Evolutionary conservation across 805 yeast genomes (phyloP).

Genomic region (Candida michaelii): DNA sequence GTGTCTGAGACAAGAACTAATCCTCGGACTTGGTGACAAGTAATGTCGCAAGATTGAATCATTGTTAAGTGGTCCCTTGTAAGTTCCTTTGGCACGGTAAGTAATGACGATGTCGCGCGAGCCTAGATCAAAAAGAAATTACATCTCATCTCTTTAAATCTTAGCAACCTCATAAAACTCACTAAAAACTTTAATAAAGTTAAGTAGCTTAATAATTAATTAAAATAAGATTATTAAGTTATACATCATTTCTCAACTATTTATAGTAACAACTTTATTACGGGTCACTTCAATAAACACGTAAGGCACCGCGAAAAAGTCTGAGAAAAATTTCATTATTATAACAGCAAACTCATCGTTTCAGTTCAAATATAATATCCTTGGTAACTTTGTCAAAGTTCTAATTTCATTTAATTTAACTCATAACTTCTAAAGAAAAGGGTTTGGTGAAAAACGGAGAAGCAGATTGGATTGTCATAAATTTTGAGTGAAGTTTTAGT

Average conservation of each 20-base stretch:
- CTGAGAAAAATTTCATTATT: constrained; percentile 3
- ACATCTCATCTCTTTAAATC: constrained; percentile 2
- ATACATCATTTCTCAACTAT: no score
- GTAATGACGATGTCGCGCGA: neutral
- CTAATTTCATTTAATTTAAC: neutral
- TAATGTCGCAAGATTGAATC: neutral
- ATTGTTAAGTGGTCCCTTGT: neutral
- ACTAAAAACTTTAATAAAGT: no score
- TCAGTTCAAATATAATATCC: neutral
- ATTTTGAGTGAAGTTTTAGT: neutral
- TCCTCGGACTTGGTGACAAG: no score
- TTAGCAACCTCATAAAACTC: no score
- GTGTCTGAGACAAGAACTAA: neutral
- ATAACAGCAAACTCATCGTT: constrained; percentile 1
- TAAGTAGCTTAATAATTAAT: no score
- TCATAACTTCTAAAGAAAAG: neutral
- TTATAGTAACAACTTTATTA: no score
- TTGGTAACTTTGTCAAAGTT: neutral
- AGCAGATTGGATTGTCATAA: no score
- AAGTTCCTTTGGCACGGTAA: neutral
- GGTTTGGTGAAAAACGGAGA: neutral
- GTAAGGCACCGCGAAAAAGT: constrained; percentile 3
- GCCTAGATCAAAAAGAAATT: constrained; percentile 5
- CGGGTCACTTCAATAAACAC: neutral
- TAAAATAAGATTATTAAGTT: no score